A percentile compares a stretch with the other conserved stretches of the same genome.
phyloP scores from a whole-genome alignment of 1,139 yeast species.

The Barnettozyma hawaiiensis region DNA sequence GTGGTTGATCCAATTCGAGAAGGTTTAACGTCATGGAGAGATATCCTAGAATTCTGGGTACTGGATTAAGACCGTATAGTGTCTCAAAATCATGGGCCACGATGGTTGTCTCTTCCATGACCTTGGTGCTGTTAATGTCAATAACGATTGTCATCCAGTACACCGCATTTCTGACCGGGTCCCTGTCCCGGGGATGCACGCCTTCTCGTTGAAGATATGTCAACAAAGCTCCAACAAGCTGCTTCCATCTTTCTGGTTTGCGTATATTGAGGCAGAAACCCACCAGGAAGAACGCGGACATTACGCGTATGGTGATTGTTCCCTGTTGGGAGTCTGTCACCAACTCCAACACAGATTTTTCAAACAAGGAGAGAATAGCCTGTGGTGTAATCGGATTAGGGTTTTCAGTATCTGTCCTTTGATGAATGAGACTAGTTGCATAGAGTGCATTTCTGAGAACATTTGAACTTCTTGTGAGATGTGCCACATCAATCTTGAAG shows the following conservation, averaged over 20 bases:
- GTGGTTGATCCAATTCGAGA: conserved; percentile 6
- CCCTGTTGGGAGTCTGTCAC: conserved; percentile 6
- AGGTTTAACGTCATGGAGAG: conserved; percentile 9
- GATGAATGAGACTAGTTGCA: conserved; percentile 11
- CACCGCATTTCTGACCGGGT: conserved; percentile 1
- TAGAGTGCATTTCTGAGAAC: conserved; percentile 14
- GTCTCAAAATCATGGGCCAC: conserved; percentile 9
- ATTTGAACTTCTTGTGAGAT: conserved; percentile 9
- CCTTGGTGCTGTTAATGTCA: conserved; percentile 7
- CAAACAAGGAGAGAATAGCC: conserved; percentile 8
- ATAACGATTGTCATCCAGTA: conserved; percentile 5
- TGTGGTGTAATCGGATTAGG: neutral
- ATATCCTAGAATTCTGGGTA: conserved; percentile 5
- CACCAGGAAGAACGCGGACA: conserved; percentile 4
- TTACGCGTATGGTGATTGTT: neutral
- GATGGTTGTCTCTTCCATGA: conserved; percentile 8
- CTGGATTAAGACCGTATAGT: conserved; percentile 1
- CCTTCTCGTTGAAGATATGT: conserved; percentile 4
- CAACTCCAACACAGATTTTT: conserved; percentile 5
- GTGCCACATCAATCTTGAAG: conserved; percentile 9
- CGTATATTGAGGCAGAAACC: neutral
- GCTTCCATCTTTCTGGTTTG: conserved; percentile 1
- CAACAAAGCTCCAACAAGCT: neutral
- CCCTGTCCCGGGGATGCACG: conserved; percentile 4
- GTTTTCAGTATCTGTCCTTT: neutral